phyloP scores from a whole-genome alignment of 495 filamentous ascomycete species.

The Lepidopterella palustris region DNA sequence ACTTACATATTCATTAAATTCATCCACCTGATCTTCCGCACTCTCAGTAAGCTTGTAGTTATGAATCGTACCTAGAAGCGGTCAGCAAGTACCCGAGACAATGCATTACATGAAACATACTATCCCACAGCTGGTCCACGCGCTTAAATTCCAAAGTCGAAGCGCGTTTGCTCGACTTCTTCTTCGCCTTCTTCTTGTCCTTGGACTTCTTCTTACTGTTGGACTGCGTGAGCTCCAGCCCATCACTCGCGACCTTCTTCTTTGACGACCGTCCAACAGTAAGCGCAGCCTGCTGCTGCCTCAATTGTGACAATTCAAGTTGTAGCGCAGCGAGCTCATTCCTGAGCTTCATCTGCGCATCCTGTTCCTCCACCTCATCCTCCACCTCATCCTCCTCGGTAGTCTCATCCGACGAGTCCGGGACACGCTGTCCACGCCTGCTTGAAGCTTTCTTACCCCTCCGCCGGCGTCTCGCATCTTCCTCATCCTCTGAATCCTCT shows the following conservation, averaged over 20 bases:
- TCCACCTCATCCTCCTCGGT: constrained; percentile 6
- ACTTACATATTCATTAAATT: constrained; percentile 67
- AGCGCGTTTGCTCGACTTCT: constrained; percentile 36
- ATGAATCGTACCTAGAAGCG: constrained; percentile 49
- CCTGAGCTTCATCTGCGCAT: not conserved
- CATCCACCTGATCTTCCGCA: constrained; percentile 63
- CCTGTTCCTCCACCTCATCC: constrained; percentile 1
- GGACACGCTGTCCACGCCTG: constrained; percentile 3
- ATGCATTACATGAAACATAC: constrained; percentile 34
- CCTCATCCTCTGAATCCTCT: constrained; percentile 9
- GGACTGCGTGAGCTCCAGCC: not conserved
- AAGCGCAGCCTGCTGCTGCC: not conserved
- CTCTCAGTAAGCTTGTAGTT: constrained; percentile 80
- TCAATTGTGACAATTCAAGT: not conserved
- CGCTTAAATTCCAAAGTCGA: constrained; percentile 76
- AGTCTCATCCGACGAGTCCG: not conserved
- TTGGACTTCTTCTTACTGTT: not conserved
- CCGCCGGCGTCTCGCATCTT: not conserved
- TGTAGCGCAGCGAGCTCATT: constrained; percentile 11
- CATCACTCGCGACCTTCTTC: not conserved
- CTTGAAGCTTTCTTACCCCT: not conserved
- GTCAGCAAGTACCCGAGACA: constrained; percentile 57
- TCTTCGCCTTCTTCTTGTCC: constrained; percentile 10
- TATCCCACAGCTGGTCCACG: constrained; percentile 62
- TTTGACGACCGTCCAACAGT: not conserved